Percentiles rank a stretch among this genome's conserved stretches.
Conservation (phyloP, 371 early-diverging fungal species). For the Apophysomyces ossiformis region DNA sequence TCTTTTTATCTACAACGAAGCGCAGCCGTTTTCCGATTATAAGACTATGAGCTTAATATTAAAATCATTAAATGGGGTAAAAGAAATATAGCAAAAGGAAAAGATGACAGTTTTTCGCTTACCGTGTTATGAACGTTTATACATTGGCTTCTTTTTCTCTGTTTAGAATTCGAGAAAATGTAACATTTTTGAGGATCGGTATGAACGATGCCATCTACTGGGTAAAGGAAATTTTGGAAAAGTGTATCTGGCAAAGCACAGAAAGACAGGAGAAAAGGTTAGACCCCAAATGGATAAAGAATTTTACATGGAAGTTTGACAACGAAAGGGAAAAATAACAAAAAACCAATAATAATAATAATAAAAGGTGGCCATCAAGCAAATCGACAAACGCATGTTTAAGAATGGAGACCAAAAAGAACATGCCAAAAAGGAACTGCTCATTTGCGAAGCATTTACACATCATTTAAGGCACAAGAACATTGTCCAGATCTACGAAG, state of each 20-base stretch:
- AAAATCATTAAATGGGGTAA: conserved; percentile 6
- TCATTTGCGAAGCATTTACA: conserved; percentile 65
- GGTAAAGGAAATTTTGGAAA: conserved; percentile 89
- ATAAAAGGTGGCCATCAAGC: conserved; percentile 65
- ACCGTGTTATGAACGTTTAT: background rate
- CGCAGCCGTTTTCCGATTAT: background rate
- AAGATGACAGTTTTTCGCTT: background rate
- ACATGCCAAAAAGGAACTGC: conserved; percentile 63
- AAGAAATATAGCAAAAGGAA: background rate
- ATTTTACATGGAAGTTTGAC: conserved; percentile 23
- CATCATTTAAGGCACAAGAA: conserved; percentile 80
- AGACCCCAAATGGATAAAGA: conserved; percentile 37
- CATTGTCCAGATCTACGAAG: conserved; percentile 88
- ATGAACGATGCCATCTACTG: conserved; percentile 56
- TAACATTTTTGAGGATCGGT: conserved; percentile 25
- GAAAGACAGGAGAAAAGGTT: conserved; percentile 67
- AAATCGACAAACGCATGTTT: conserved; percentile 59
- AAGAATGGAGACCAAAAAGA: conserved; percentile 57
- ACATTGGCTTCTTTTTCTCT: background rate
- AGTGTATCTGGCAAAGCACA: conserved; percentile 76
- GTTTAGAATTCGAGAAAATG: conserved; percentile 18
- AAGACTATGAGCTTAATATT: conserved; percentile 10
- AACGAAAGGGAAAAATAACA: background rate
- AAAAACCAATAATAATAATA: background rate
- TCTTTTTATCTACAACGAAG: conserved; percentile 1